Percentiles rank a stretch among this genome's conserved stretches.
These are phyloP conservation scores for Pseudisothecium myosuroides DNA, from an alignment of 225 moss, liverwort and hornwort genomes.

Conservation along the genomic window DNA sequence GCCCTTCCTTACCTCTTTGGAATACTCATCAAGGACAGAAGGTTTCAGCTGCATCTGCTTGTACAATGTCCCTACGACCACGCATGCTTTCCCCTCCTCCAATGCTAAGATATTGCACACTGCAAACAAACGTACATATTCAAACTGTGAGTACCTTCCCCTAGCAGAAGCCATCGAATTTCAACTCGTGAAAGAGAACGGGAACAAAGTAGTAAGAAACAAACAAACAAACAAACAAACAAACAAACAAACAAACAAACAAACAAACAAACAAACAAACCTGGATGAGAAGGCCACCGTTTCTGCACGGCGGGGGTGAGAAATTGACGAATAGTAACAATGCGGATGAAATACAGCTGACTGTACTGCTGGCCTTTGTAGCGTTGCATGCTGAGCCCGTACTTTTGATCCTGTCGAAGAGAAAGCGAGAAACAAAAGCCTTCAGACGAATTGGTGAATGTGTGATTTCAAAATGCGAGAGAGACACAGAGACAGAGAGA, in stretches of 20 bases:
- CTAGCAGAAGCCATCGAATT: neutral
- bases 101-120: conserved; percentile 84
- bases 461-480: neutral
- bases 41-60: conserved; percentile 98
- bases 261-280: neutral
- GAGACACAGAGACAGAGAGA: neutral
- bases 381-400: conserved; percentile 70
- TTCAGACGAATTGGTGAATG: neutral
- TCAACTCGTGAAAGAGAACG: neutral
- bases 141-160: neutral
- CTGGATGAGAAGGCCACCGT: conserved; percentile 74
- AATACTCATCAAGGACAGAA: conserved; percentile 87
- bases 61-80: conserved; percentile 88
- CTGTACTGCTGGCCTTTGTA: conserved; percentile 99
- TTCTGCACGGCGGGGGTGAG: conserved; percentile 28
- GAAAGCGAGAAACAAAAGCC: neutral
- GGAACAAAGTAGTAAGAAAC: neutral
- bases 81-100: conserved; percentile 80
- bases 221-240: too few species aligned
- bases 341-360: conserved; percentile 78
- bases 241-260: too few species aligned
- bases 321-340: conserved; percentile 48
- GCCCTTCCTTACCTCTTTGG: conserved; percentile 57
- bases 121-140: conserved; percentile 4
- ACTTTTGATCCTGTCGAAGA: conserved; percentile 63